Percentiles rank a stretch among this genome's conserved stretches.
phyloP scores from a whole-genome alignment of 2,329 filamentous ascomycete genomes.

The Fusarium aywerte region DNA sequence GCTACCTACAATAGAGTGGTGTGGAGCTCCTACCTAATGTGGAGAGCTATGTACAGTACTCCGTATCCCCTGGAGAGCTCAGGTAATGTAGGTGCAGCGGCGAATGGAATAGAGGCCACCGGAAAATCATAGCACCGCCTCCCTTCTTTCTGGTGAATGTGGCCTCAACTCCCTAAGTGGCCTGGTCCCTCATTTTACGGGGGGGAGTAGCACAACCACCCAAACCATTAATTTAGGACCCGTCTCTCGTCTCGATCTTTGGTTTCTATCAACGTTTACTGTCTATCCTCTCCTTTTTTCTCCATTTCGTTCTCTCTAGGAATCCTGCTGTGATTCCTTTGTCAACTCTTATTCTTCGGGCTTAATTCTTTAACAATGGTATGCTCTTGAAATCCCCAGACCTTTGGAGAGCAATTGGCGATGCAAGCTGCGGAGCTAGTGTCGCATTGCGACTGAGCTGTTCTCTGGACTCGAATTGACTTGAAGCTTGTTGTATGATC shows the following conservation, averaged over 20 bases:
- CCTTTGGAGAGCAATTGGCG: conserved; percentile 27
- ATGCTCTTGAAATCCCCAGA: conserved; percentile 23
- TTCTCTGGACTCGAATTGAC: background rate
- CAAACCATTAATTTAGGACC: conserved; percentile 44
- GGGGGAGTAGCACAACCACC: conserved; percentile 30
- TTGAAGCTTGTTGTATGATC: background rate
- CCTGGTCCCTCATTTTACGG: conserved; percentile 36
- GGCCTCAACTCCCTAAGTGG: conserved; percentile 54
- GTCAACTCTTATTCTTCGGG: conserved; percentile 36
- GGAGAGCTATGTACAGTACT: conserved; percentile 8
- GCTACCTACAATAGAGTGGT: background rate
- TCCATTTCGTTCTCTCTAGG: conserved; percentile 31
- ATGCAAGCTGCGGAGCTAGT: conserved; percentile 31
- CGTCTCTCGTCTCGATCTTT: conserved; percentile 37
- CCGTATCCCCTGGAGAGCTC: background rate
- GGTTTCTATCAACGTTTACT: conserved; percentile 41
- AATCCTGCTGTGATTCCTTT: conserved; percentile 52
- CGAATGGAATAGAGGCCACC: conserved; percentile 20
- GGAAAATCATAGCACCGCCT: conserved; percentile 52
- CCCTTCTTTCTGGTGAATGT: conserved; percentile 55
- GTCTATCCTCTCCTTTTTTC: conserved; percentile 39
- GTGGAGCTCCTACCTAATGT: conserved; percentile 23
- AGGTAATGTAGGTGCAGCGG: no score
- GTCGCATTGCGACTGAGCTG: conserved; percentile 39
- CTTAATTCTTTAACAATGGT: conserved; percentile 48